Evolutionary conservation across 768 basidiomycete genomes (phyloP).

Genomic region (Pulveroboletus sp.): DNA sequence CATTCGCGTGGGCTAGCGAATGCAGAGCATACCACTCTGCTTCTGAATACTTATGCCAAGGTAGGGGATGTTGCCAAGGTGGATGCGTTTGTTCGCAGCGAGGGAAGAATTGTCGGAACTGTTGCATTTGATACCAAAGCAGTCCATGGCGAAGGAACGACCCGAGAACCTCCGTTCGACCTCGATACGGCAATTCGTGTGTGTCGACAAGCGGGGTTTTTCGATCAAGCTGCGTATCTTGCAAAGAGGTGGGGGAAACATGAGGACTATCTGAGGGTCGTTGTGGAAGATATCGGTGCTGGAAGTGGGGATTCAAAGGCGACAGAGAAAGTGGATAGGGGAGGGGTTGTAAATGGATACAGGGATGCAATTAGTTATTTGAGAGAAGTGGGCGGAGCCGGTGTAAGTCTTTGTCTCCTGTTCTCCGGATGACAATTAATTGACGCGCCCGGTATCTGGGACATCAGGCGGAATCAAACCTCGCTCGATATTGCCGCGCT

Average conservation of each 20-base stretch:
- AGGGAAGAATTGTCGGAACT: constrained; percentile 46
- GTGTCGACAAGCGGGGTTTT: constrained; percentile 94
- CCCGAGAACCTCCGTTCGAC: constrained; percentile 86
- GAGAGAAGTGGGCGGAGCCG: constrained; percentile 69
- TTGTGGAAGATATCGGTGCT: constrained; percentile 81
- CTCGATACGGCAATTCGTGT: constrained; percentile 96
- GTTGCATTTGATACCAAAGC: constrained; percentile 16
- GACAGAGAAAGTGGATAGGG: constrained; percentile 14
- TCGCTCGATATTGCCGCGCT: constrained; percentile 83
- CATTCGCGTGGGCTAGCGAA: constrained; percentile 89
- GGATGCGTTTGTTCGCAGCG: constrained; percentile 89
- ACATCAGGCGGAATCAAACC: constrained; percentile 78
- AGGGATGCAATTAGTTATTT: constrained; percentile 79
- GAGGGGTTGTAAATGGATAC: constrained; percentile 44
- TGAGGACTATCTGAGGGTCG: constrained; percentile 89
- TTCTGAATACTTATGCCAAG: constrained; percentile 97
- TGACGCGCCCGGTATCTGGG: not conserved
- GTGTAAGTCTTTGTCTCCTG: constrained; percentile 45
- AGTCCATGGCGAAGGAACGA: constrained; percentile 35
- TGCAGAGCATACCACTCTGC: constrained; percentile 92
- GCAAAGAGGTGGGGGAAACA: constrained; percentile 89
- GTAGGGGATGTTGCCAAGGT: constrained; percentile 86
- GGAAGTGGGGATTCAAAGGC: constrained; percentile 7
- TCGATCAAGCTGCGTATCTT: constrained; percentile 89
- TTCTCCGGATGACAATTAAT: not conserved